Evolutionary conservation across 2,329 filamentous ascomycete species (phyloP), one percentile per base, ranked within the genome.

Genomic region (Pleoardoris graminearum): DNA sequence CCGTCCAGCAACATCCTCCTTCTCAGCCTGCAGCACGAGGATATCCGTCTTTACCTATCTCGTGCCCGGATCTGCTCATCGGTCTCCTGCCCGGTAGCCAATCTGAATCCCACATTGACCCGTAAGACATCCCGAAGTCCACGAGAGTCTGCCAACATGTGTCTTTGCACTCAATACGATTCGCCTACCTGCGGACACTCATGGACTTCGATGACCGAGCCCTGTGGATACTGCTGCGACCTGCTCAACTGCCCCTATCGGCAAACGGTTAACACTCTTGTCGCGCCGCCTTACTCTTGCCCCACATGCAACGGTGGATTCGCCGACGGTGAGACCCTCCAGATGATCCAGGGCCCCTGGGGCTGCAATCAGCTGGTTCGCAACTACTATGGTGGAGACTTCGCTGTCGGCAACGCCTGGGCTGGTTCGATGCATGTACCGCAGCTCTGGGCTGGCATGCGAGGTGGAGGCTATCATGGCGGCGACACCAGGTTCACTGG

Each of bases 201-300:
- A 23, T 83, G 79, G 79, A 65, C 81, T 48, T 75, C 72, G 21
- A 76, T 82, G 58, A 68, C 67, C 21, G 64, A 72, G 11, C 74
- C 77, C 7, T 82, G 80, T 62, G 66, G 63, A 4, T 66, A 66
- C 29, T 64, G 68, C 32, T 67, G 65, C 21, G 72, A 79, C 49
- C 69, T 79, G 16, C 57, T 75, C 32, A 76, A 60, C 51, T 79
- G 77, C 55, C 72, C 72, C 7, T 58, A 70, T 48, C 76, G 75
- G 44, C 58, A 66, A 25, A 66, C 61, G 8, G 59, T 60, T 35
- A 59, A 67, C 35, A 61, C 60, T n/a, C 50, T 65, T 29, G 54
- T 68, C 22, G 67, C 66, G 19, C 67, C 67, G 21, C 55, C 66
- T 1, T 56, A 60, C 38, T 55, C 60, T 17, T 71, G 68, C 50